Base-by-base conservation (phyloP, 2,329 filamentous ascomycete genomes). In the Aspergillus awamori region DNA sequence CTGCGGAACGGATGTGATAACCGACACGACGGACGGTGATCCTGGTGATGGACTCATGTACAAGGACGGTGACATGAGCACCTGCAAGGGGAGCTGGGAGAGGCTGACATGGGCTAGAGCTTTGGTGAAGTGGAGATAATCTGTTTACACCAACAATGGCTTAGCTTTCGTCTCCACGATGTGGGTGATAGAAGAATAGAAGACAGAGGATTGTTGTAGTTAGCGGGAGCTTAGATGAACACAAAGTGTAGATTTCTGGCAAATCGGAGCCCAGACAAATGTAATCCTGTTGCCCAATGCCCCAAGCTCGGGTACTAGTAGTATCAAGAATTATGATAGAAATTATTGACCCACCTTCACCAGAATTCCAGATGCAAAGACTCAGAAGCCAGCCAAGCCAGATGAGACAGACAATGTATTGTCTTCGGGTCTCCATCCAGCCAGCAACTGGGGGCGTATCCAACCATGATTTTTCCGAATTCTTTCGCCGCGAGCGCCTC, bases 61-160 rank as follows among this genome's bases (percentile, higher is more conserved):
- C 30, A 73, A 71, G 22, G 67, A 74, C 5, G 78, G 73, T 6
- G 79, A 74, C 61, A 89, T 80, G 6, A 87, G 77, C 59, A 87
- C 85, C 58, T 87, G 85, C 2, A 87, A 70, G 1, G 86, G 86
- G 1, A 86, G 70, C 66, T 88, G 86, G 8, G 86, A 87, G 5
- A 85, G 79, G 22, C 79, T 84, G 53, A 88, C 79, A 51, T 85
- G 84, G 17, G 83, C 86, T 57, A 88, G 80, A 5, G 86, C 82
- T 74, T 87, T 88, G 24, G 86, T 88, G 24, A 88, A 74, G 70
- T 88, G 86, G 30, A 88, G 77, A 59, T 88, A 88, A 71, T 88
- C 86, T 87, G 65, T 39, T 24, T 13, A n/a, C 20, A 28, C 5
- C 17, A 47, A 53, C 36, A 8, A 20, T 20, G 17, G 8, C 28